Base-by-base conservation (phyloP, 2,329 filamentous ascomycete genomes). In the Sphaerulina vaccinii region DNA sequence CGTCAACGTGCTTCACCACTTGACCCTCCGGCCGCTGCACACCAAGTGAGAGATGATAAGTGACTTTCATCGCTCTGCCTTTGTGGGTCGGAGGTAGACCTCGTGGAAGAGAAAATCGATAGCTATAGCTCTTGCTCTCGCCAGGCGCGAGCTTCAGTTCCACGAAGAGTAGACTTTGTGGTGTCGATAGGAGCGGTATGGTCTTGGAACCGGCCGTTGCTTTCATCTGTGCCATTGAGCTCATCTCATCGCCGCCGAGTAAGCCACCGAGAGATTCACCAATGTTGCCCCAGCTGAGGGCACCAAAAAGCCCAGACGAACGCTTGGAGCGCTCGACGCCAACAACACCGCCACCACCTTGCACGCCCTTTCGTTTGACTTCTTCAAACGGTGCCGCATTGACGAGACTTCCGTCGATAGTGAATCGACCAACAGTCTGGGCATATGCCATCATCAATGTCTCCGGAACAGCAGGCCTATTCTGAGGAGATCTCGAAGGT, bases 381-480 rank as follows among this genome's bases (percentile, higher is more conserved):
- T 95, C 89, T 66, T 99, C 93, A 63, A 99, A 99, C 0, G 88
- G 88, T 0, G 84, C 84, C 33, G 95, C 84, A 63, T 95, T 92
- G 54, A 99, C 84, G 18, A 99, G 75, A 1, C 93, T 96, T 0
- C 90, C 90, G 66, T 99, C 93, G 5, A 99, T 74, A 0, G 85
- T 90, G 62, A 99, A 99, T 0, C 88, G 91, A 3, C 93, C 93
- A 70, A 90, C 88, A 2, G 97, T 83, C 63, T 99, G 93, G 2
- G 89, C 92, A 71, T 95, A 99, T 0, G 91, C 93, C 93, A 99
- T 99, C 84, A 99, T 95, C 48, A 99, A 74, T 1, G 86, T 85
- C 68, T 97, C 91, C 0, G 88, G 84, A 33, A 76, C 68, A 73
- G 76, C 64, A 74, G 73, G 72, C 19, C 51, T 70, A 73, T 37